phyloP scores from a whole-genome alignment of 225 moss, liverwort and hornwort genomes.

The Bryum argenteum region DNA sequence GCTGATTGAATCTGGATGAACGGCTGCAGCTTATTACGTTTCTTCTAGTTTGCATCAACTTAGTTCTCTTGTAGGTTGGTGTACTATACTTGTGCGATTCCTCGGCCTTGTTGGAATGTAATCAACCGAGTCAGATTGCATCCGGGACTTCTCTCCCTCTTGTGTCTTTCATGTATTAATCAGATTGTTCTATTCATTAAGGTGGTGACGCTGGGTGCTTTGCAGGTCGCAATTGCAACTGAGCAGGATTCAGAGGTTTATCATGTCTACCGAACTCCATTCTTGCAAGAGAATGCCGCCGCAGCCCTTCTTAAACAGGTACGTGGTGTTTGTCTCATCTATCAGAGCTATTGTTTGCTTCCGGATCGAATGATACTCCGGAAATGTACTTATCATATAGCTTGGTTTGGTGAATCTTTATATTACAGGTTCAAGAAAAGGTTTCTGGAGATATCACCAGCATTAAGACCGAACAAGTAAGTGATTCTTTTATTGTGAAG shows the following conservation, averaged over 20 bases:
- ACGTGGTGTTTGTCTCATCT: constrained; percentile 5
- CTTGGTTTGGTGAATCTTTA: constrained; percentile 15
- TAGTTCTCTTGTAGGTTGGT: background rate
- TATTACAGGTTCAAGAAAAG: constrained; percentile 72
- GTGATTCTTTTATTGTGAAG: background rate
- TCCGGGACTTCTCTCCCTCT: background rate
- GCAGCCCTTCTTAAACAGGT: constrained; percentile 84
- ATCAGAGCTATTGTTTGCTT: constrained; percentile 17
- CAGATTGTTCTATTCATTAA: constrained; percentile 5
- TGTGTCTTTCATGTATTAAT: constrained; percentile 2
- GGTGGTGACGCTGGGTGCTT: constrained; percentile 20
- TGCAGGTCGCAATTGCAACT: constrained; percentile 40
- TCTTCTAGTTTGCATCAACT: background rate
- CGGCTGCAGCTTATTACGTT: background rate
- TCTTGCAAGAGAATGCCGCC: constrained; percentile 68
- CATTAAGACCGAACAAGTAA: constrained; percentile 86
- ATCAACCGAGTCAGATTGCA: constrained; percentile 1
- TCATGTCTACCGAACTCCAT: constrained; percentile 83
- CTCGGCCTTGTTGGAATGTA: constrained; percentile 5
- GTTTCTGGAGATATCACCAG: constrained; percentile 60
- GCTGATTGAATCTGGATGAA: background rate
- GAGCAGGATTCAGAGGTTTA: constrained; percentile 66
- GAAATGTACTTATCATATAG: constrained; percentile 6
- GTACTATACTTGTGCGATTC: background rate
- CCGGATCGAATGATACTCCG: background rate